Conservation (phyloP, 164 flowering plant species). For the Hamamelis virginiana region DNA sequence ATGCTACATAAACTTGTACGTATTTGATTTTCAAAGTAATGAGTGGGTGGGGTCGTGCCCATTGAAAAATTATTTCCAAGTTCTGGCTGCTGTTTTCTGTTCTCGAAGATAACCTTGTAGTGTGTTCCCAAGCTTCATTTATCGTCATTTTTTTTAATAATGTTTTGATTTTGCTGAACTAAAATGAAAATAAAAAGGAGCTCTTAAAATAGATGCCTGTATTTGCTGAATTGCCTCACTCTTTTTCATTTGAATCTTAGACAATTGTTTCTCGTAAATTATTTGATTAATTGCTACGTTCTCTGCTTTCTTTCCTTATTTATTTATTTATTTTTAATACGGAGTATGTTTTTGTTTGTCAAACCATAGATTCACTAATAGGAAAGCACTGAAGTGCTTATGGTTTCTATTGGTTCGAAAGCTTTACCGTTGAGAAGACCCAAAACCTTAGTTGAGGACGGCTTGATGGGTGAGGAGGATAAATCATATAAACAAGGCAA, state of each 20-base stretch:
- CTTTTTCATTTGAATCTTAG: not conserved
- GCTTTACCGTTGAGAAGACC: slow-evolving; percentile 35
- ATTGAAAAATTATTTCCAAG: no score
- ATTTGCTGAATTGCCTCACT: not conserved
- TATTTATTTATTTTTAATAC: not conserved
- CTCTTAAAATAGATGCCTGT: no score
- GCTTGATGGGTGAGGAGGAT: slow-evolving; percentile 32
- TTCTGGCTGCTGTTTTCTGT: no score
- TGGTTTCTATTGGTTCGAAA: slow-evolving; percentile 49
- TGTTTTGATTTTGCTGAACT: no score
- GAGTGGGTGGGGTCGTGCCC: no score
- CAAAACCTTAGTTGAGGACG: slow-evolving; percentile 19
- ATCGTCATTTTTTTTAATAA: no score
- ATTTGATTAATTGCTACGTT: not conserved
- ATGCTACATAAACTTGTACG: no score
- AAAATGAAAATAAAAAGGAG: no score
- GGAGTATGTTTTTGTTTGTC: not conserved
- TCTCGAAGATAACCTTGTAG: no score
- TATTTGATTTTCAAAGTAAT: no score
- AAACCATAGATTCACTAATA: not conserved
- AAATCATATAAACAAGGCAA: slow-evolving; percentile 17
- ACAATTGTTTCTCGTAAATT: not conserved
- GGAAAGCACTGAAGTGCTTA: not conserved
- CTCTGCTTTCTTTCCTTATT: not conserved
- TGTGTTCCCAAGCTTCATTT: no score